Evolutionary conservation across 345 rosid genomes (phyloP), one percentile per base, ranked within the genome.

Genomic region (Salix koriyanagi): DNA sequence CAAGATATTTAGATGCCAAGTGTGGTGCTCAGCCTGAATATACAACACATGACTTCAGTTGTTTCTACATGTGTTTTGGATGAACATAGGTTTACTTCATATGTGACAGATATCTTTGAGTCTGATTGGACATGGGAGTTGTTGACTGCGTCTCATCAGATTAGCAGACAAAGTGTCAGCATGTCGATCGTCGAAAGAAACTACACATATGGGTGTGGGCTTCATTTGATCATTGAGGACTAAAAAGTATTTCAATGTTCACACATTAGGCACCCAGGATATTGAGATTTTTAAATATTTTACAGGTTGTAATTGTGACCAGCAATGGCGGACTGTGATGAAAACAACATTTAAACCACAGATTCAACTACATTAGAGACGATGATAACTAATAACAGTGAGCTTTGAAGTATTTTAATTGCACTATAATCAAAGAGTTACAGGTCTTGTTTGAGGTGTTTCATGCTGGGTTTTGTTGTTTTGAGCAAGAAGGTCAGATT

Each of bases 401-500:
- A 61, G 25, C 26, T 56, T n/a, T 9, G 30, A 52, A 52, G 19
- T 52, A 52, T 67, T 67, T 39, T n/a, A 75, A 79, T 69, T 76
- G 69, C 79, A 56, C 77, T 18, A 4, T 65, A 66, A 74, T 39
- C 85, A 65, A 60, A 70, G 82, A 68, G 73, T 74, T 70, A 72
- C 81, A 76, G 84, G 56, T 44, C 67, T 76, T 37, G 65, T 77
- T 56, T 67, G 70, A 67, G 75, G 82, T 56, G 44, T 67, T 76
- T 65, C n/a, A 37, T 72, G 79, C 65, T 61, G 68, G 23, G 36
- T 26, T n/a, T 66, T 75, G 39, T 21, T 76, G 70, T 42, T 34
- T 37, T 46, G 84, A 80, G 76, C 85, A 79, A 81, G 79, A 74
- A 82, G 91, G 88, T 84, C 89, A 84, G 91, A 88, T 69, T 81